Conservation (phyloP, 2,329 filamentous ascomycete species). For the Karstenula rhodostoma region DNA sequence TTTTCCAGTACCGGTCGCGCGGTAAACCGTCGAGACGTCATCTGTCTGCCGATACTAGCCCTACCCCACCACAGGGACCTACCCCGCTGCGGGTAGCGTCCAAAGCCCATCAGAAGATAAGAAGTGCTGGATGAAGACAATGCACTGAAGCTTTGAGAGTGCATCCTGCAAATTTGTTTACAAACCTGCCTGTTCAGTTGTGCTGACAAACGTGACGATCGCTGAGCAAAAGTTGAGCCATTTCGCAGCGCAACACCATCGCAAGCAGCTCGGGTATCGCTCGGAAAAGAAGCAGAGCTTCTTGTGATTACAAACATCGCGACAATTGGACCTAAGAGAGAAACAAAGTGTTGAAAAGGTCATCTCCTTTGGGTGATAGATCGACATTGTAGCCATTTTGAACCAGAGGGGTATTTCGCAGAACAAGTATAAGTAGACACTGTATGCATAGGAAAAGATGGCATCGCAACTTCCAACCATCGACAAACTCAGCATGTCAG, state of each 20-base stretch:
- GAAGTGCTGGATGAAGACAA: neutral
- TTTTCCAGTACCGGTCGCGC: neutral
- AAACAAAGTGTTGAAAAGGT: neutral
- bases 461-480: conserved; percentile 21
- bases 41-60: conserved; percentile 19
- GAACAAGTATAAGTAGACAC: conserved; percentile 1
- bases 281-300: neutral
- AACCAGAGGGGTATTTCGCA: neutral
- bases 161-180: neutral
- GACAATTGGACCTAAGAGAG: neutral
- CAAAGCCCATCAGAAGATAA: neutral
- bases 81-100: conserved; percentile 31
- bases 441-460: conserved; percentile 13
- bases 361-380: neutral
- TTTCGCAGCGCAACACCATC: neutral
- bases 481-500: conserved; percentile 24
- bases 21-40: conserved; percentile 12
- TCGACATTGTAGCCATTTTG: too few species aligned
- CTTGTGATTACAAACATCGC: neutral
- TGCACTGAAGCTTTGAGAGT: neutral
- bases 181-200: neutral
- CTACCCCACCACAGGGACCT: conserved; percentile 31
- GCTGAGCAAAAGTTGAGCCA: neutral
- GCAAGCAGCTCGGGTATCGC: conserved; percentile 1
- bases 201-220: conserved; percentile 1